A percentile compares a stretch with the other conserved stretches of the same genome.
These are phyloP conservation scores for Periconia macrospinosa DNA, from an alignment of 2,329 filamentous ascomycete species.

Conservation along the genomic window DNA sequence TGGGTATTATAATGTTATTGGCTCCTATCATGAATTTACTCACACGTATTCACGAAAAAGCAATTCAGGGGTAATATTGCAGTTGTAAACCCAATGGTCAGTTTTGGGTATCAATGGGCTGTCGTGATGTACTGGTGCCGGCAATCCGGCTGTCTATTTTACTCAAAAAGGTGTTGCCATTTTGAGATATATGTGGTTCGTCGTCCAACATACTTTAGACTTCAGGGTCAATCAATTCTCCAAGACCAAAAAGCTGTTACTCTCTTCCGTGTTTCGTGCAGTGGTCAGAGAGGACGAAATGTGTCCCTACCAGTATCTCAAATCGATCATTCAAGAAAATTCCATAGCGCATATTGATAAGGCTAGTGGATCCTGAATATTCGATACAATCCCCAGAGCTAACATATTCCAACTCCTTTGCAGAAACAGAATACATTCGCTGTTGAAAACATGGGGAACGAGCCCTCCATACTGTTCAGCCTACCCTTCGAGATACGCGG, in stretches of 20 bases:
- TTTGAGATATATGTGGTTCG: no score
- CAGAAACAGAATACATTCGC: not conserved
- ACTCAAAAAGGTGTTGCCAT: no score
- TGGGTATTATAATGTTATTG: not conserved
- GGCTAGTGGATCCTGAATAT: no score
- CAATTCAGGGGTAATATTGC: not conserved
- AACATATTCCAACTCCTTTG: not conserved
- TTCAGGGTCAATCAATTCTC: no score
- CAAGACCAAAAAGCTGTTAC: no score
- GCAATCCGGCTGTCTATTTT: not conserved
- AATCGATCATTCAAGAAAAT: no score
- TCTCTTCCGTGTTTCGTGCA: no score
- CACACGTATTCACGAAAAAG: not conserved
- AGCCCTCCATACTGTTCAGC: constrained; percentile 11
- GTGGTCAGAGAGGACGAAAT: no score
- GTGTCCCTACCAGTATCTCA: no score
- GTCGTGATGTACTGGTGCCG: not conserved
- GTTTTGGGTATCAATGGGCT: not conserved
- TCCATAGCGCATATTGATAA: no score
- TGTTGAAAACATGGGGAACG: not conserved
- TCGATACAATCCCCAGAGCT: not conserved
- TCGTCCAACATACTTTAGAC: no score
- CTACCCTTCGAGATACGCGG: constrained; percentile 37
- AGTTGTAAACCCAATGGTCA: not conserved
- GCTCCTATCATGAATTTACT: not conserved